A percentile compares a stretch with the other conserved stretches of the same genome.
Evolutionary conservation across 2,329 filamentous ascomycete genomes (phyloP).

Genomic region (Aspergillus sp.): DNA sequence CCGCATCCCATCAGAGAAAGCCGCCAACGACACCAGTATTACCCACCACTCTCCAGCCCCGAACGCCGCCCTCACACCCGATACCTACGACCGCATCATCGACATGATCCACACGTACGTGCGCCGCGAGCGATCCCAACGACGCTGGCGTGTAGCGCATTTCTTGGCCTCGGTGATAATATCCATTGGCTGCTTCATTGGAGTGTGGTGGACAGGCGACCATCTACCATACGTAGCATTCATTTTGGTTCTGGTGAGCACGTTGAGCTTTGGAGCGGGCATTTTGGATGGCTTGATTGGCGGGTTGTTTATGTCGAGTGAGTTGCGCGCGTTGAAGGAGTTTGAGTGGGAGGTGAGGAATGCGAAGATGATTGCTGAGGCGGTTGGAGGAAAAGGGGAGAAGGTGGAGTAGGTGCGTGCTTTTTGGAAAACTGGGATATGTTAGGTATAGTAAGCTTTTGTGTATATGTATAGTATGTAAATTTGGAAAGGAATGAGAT

Average conservation of each 20-base stretch:
- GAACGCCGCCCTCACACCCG: constrained; percentile 45
- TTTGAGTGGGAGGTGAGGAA: constrained; percentile 91
- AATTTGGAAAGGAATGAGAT: too few species aligned
- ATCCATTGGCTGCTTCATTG: constrained; percentile 73
- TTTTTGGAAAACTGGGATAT: too few species aligned
- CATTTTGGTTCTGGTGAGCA: constrained; percentile 75
- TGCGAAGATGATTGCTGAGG: constrained; percentile 41
- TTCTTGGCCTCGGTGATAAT: constrained; percentile 69
- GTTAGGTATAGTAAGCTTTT: too few species aligned
- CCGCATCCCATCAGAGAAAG: constrained; percentile 29
- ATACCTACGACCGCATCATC: constrained; percentile 72
- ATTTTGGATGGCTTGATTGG: constrained; percentile 84
- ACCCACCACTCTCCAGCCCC: constrained; percentile 22
- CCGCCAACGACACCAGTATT: neutral
- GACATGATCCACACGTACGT: constrained; percentile 69
- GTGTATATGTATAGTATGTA: too few species aligned
- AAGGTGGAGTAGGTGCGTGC: too few species aligned
- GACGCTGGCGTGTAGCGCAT: constrained; percentile 70
- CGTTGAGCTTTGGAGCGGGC: constrained; percentile 73
- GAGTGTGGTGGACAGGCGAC: constrained; percentile 74
- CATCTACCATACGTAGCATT: constrained; percentile 76
- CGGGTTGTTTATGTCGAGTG: constrained; percentile 80
- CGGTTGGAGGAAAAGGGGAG: too few species aligned
- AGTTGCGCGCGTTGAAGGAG: constrained; percentile 80
- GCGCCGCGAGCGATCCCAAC: constrained; percentile 70